Percentiles rank a stretch among this genome's conserved stretches.
These are phyloP conservation scores for Salvia rosmarinus DNA, from an alignment of 257 asterid species.

Conservation along the genomic window DNA sequence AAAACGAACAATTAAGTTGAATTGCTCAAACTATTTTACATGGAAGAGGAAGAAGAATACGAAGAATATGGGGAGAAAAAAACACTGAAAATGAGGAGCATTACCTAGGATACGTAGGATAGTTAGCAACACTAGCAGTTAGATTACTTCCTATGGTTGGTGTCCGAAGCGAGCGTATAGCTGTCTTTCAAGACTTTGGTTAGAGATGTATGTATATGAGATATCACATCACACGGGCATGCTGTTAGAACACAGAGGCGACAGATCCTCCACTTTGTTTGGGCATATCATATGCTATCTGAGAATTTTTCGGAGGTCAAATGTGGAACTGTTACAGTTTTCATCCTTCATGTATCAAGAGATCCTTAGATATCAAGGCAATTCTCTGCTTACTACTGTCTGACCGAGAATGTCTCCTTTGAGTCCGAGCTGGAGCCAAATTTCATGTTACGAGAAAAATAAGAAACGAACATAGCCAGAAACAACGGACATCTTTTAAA, in stretches of 20 bases:
- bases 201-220: slow-evolving; percentile 32
- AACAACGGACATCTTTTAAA: neutral
- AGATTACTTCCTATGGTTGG: slow-evolving; percentile 43
- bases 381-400: slow-evolving; percentile 91
- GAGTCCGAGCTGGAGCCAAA: slow-evolving; percentile 62
- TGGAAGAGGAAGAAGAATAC: too few relatives aligned
- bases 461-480: neutral
- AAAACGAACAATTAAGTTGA: slow-evolving; percentile 9
- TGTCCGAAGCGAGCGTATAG: slow-evolving; percentile 33
- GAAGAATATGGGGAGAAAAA: neutral
- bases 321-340: slow-evolving; percentile 18
- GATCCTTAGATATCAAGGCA: slow-evolving; percentile 75
- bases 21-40: slow-evolving; percentile 45
- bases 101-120: slow-evolving; percentile 35
- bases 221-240: slow-evolving; percentile 25
- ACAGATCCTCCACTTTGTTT: slow-evolving; percentile 22
- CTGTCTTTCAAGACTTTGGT: slow-evolving; percentile 40
- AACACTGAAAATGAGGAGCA: slow-evolving; percentile 29
- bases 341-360: slow-evolving; percentile 60
- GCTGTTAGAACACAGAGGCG: slow-evolving; percentile 24
- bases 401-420: slow-evolving; percentile 77
- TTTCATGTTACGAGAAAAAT: slow-evolving; percentile 20
- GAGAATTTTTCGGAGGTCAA: slow-evolving; percentile 18
- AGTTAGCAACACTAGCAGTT: slow-evolving; percentile 49
- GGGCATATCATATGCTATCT: slow-evolving; percentile 24